Evolutionary conservation across 768 basidiomycete genomes (phyloP).

Genomic region (Rhodosporidiobolus sp.): DNA sequence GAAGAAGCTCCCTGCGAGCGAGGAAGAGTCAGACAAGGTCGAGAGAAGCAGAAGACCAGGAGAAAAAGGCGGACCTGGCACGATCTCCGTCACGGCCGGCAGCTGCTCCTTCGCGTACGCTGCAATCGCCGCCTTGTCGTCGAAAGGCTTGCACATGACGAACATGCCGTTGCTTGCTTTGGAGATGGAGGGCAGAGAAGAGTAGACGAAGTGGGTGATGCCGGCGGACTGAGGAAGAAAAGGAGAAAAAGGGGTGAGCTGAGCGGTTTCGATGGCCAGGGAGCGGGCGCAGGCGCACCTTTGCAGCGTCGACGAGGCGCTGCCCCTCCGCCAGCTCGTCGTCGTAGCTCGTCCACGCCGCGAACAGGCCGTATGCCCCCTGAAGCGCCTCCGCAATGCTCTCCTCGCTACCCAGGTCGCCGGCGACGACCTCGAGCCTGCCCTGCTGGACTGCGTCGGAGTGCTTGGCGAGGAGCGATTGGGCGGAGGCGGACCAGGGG

Average conservation of each 20-base stretch:
- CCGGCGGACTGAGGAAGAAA: constrained; percentile 4
- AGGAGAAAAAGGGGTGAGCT: not conserved
- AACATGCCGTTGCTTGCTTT: constrained; percentile 19
- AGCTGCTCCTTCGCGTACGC: not conserved
- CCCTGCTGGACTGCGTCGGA: not conserved
- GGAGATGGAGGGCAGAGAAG: constrained; percentile 6
- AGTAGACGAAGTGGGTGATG: constrained; percentile 40
- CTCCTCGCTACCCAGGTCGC: not conserved
- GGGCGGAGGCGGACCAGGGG: not conserved
- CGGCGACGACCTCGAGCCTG: constrained; percentile 12
- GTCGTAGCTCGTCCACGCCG: not conserved
- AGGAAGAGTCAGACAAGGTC: no score
- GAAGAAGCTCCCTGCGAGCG: not conserved
- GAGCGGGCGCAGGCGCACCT: no score
- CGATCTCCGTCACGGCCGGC: not conserved
- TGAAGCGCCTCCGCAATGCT: constrained; percentile 9
- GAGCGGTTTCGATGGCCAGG: no score
- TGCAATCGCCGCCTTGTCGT: constrained; percentile 7
- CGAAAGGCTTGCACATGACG: constrained; percentile 20
- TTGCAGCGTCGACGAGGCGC: constrained; percentile 16
- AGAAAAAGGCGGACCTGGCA: not conserved
- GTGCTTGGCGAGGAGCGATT: constrained; percentile 4
- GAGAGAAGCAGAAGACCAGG: not conserved
- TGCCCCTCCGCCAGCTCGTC: constrained; percentile 15
- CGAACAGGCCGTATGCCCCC: constrained; percentile 8